Conservation (phyloP, 2,329 filamentous ascomycete genomes). For the Scedosporium aurantiacum region DNA sequence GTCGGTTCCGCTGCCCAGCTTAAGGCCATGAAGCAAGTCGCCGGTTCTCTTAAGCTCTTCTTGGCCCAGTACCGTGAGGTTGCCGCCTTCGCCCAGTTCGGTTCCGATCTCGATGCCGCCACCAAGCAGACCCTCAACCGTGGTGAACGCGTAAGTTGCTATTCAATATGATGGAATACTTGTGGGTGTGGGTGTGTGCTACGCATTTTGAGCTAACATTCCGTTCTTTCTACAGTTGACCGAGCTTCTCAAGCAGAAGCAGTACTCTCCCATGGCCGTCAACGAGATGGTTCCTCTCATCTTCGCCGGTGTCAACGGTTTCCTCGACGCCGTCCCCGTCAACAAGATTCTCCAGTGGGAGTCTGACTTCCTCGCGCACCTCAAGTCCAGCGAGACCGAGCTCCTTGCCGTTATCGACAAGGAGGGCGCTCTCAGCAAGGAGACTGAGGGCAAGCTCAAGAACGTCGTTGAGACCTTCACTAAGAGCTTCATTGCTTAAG, state of each 20-base stretch:
- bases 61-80: slow-evolving; percentile 99
- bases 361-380: slow-evolving; percentile 82
- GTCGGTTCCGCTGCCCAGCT: slow-evolving; percentile 99
- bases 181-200: neutral
- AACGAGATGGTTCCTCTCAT: slow-evolving; percentile 99
- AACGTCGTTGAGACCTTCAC: slow-evolving; percentile 71
- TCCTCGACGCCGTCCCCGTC: slow-evolving; percentile 81
- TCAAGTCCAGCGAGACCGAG: slow-evolving; percentile 82
- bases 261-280: slow-evolving; percentile 96
- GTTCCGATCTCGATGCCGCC: slow-evolving; percentile 96
- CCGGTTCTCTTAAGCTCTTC: slow-evolving; percentile 99
- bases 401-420: slow-evolving; percentile 81
- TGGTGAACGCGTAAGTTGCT: slow-evolving; percentile 80
- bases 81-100: slow-evolving; percentile 98
- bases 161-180: neutral
- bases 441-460: slow-evolving; percentile 72
- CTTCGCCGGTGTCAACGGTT: slow-evolving; percentile 97
- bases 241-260: slow-evolving; percentile 99
- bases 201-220: neutral
- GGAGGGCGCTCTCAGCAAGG: slow-evolving; percentile 94
- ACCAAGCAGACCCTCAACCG: slow-evolving; percentile 97
- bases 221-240: slow-evolving; percentile 47
- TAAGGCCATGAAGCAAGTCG: slow-evolving; percentile 99
- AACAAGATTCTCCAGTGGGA: slow-evolving; percentile 89
- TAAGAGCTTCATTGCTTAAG: slow-evolving; percentile 73